Base-by-base conservation (phyloP, 345 rosid genomes). In the Sonneratia alba region DNA sequence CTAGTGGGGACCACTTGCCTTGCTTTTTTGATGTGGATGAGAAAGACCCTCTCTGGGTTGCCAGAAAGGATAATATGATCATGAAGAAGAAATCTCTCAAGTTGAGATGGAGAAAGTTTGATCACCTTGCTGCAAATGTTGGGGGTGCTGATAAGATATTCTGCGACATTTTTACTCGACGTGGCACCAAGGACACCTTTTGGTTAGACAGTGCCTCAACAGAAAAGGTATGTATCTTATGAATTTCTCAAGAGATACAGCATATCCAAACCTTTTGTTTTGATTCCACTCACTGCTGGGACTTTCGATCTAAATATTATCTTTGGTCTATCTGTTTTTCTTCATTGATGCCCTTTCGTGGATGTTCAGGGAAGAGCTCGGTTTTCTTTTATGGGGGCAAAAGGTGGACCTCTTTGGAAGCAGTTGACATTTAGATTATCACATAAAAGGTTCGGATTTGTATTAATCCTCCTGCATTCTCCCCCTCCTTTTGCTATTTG, bases 351-450 rank as follows among this genome's bases (percentile, higher is more conserved):
- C 36, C 61, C 15, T 74, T 14, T 24, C 37, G 15, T 67, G 32
- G 36, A 68, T 56, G 16, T 79, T 42, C 85, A 95, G 97, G 83
- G 80, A 77, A 87, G 97, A 82, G 97, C 97, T 12, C 87, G 93
- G 64, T 92, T 91, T 78, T 95, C 99, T 3, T 88, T 90, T 80
- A 89, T 95, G 96, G 99, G 99, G 48, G 91, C 92, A 66, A 90
- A 85, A 87, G 97, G 97, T 27, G 99, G 97, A 85, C 79, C 92
- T 66, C 97, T 95, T 72, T 95, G 97, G 99, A 90, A 86, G 87
- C 93, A 87, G 77, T 71, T 91, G 87, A 88, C 93, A 56, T 95
- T 84, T 85, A 85, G 87, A 81, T 82, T 95, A 79, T 80, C 88
- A 38, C 85, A 87, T 69, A 79, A 82, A 77, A 88, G 97, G 98